Evolutionary conservation across 1,139 yeast species (phyloP).

Genomic region (Kodamaea alishanica): DNA sequence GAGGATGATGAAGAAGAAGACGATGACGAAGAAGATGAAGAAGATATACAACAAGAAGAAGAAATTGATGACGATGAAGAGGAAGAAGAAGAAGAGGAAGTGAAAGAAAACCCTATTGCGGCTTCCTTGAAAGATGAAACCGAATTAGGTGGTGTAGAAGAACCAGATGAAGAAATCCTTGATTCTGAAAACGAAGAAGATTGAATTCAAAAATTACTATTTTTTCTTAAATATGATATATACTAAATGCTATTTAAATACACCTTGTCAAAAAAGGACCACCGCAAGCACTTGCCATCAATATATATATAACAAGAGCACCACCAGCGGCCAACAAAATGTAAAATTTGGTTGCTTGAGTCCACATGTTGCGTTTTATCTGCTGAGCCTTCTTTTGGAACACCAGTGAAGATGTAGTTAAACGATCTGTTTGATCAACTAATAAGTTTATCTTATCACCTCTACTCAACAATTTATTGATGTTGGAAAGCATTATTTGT

Average conservation of each 20-base stretch:
- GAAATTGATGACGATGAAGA: conserved; percentile 14
- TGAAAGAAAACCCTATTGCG: conserved; percentile 21
- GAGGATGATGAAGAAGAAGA: conserved; percentile 25
- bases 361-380: conserved; percentile 67
- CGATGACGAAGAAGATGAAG: conserved; percentile 22
- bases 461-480: conserved; percentile 65
- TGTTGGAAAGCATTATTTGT: conserved; percentile 64
- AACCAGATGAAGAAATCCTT: conserved; percentile 16
- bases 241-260: conserved; percentile 9
- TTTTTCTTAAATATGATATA: not conserved
- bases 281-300: conserved; percentile 51
- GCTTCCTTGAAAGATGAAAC: conserved; percentile 22
- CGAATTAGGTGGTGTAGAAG: conserved; percentile 19
- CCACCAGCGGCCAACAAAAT: conserved; percentile 24
- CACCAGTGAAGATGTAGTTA: conserved; percentile 64
- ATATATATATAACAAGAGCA: conserved; percentile 34
- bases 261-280: conserved; percentile 41
- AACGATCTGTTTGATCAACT: conserved; percentile 76
- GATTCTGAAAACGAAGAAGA: conserved; percentile 16
- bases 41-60: conserved; percentile 13
- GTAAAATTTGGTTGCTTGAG: conserved; percentile 49
- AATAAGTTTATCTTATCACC: conserved; percentile 75
- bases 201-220: conserved; percentile 1
- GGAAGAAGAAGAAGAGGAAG: conserved; percentile 20
- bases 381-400: conserved; percentile 70